Evolutionary conservation across 768 basidiomycete species (phyloP).

Genomic region (Porpolomopsis calyptriformis): DNA sequence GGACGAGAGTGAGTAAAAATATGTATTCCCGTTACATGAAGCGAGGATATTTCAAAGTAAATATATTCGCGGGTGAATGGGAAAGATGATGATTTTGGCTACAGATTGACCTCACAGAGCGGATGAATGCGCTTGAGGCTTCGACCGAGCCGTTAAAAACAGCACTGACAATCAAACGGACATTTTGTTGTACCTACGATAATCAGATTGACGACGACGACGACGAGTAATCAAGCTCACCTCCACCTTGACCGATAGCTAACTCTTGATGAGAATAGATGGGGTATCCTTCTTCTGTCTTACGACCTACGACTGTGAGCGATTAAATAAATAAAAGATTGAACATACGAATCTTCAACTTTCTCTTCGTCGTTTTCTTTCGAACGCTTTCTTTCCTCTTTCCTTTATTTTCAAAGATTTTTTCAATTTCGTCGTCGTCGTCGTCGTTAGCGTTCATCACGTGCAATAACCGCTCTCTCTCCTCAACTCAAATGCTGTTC

Average conservation of each 20-base stretch:
- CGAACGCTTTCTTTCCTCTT: slow-evolving; percentile 46
- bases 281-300: slow-evolving; percentile 69
- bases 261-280: slow-evolving; percentile 82
- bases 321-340: slow-evolving; percentile 2
- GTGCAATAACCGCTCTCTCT: no score
- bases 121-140: slow-evolving; percentile 36
- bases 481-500: no score
- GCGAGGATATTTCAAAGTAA: no score
- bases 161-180: slow-evolving; percentile 85
- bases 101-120: slow-evolving; percentile 49
- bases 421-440: slow-evolving; percentile 9
- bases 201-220: slow-evolving; percentile 16
- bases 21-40: not conserved
- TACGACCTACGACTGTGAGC: slow-evolving; percentile 34
- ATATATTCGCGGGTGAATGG: no score
- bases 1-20: slow-evolving; percentile 42
- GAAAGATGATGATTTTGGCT: slow-evolving; percentile 52
- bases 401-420: slow-evolving; percentile 15
- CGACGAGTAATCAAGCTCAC: slow-evolving; percentile 30
- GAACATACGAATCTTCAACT: no score
- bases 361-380: no score
- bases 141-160: slow-evolving; percentile 58
- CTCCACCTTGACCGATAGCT: slow-evolving; percentile 61
- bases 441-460: no score
- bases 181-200: slow-evolving; percentile 66